These are phyloP conservation scores for Gentiana macrophylla DNA, from an alignment of 257 asterid species.

Conservation along the genomic window DNA sequence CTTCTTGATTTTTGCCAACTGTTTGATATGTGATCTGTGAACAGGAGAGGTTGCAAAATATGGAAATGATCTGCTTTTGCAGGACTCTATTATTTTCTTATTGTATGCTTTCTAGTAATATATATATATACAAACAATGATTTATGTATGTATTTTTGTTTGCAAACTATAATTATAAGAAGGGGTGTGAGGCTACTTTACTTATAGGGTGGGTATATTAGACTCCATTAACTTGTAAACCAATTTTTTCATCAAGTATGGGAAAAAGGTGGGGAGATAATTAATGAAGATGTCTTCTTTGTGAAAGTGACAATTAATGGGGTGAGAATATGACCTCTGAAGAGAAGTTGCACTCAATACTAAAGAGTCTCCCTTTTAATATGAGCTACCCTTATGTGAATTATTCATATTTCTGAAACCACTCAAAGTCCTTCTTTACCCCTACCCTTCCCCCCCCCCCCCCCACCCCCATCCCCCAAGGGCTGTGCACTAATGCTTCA, in stretches of 20 bases:
- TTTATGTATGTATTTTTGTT: constrained; percentile 2
- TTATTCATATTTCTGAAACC: neutral
- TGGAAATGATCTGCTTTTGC: constrained; percentile 41
- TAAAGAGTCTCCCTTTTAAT: neutral
- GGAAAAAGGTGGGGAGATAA: constrained; percentile 42
- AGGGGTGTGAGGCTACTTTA: neutral
- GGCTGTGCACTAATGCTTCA: constrained; percentile 16
- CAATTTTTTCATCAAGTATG: constrained; percentile 38
- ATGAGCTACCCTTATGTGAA: neutral
- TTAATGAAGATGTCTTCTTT: constrained; percentile 22
- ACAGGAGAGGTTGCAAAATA: constrained; percentile 51
- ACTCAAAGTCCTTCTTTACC: no score
- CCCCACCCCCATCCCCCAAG: constrained; percentile 12
- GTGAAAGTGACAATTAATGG: constrained; percentile 40
- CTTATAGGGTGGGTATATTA: constrained; percentile 17
- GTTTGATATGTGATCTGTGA: constrained; percentile 17
- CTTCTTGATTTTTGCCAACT: constrained; percentile 3
- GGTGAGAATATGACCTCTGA: constrained; percentile 19
- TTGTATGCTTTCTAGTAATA: constrained; percentile 7
- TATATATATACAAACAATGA: no score
- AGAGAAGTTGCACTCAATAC: constrained; percentile 21
- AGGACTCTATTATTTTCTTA: constrained; percentile 10
- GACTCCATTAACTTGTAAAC: constrained; percentile 18
- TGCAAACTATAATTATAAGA: constrained; percentile 9
- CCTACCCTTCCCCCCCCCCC: constrained; percentile 10